Evolutionary conservation across 164 flowering plant genomes (phyloP).

Genomic region (Berberis vulgaris): DNA sequence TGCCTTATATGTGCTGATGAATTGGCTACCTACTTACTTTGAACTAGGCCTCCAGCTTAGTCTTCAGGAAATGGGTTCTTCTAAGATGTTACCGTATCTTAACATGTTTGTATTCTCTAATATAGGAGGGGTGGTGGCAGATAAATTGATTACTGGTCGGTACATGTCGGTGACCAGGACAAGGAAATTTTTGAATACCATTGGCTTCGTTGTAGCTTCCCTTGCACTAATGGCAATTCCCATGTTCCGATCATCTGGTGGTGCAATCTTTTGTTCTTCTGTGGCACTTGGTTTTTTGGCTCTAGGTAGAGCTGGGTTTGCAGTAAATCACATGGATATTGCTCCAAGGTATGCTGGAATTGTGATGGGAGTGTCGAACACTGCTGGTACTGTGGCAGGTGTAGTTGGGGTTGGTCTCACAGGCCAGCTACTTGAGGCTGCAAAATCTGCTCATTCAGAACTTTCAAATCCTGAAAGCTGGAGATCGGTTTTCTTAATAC

Average conservation of each 20-base stretch:
- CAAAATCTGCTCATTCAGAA: conserved; percentile 43
- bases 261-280: conserved; percentile 77
- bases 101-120: conserved; percentile 91
- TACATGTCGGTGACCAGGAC: conserved; percentile 66
- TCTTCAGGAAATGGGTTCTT: conserved; percentile 86
- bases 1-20: conserved; percentile 79
- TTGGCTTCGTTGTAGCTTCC: conserved; percentile 74
- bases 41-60: conserved; percentile 72
- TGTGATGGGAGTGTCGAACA: conserved; percentile 94
- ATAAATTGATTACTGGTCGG: conserved; percentile 59
- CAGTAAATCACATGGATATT: conserved; percentile 91
- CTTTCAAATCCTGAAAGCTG: conserved; percentile 73
- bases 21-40: conserved; percentile 87
- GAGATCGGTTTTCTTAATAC: conserved; percentile 64
- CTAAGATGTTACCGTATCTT: conserved; percentile 87
- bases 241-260: conserved; percentile 48
- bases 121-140: conserved; percentile 84
- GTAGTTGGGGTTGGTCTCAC: conserved; percentile 80
- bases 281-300: conserved; percentile 88
- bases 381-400: conserved; percentile 89
- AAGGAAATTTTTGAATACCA: conserved; percentile 65
- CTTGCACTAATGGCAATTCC: conserved; percentile 70
- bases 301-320: conserved; percentile 89
- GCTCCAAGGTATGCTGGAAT: conserved; percentile 92
- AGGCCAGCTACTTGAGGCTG: conserved; percentile 74